Percentiles rank a stretch among this genome's conserved stretches.
Evolutionary conservation across 2,329 filamentous ascomycete species (phyloP).

Genomic region (Aspergillus viridinutans): DNA sequence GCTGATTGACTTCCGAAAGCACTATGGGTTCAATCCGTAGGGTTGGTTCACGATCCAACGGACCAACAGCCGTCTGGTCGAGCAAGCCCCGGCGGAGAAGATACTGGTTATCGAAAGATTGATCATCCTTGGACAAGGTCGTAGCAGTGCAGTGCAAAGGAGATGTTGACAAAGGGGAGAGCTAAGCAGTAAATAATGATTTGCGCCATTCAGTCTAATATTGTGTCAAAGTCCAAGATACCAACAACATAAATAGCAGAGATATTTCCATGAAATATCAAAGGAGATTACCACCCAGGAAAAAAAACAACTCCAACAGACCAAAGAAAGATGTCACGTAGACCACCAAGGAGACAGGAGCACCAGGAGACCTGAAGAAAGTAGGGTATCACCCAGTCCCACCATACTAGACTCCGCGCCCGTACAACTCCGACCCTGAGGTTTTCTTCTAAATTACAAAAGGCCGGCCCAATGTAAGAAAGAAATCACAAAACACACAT

Average conservation of each 20-base stretch:
- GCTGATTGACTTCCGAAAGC: too few species aligned
- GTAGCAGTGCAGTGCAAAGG: neutral
- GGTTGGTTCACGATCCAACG: too few species aligned
- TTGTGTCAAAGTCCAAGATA: neutral
- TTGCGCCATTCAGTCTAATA: neutral
- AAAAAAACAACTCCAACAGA: neutral
- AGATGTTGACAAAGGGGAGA: neutral
- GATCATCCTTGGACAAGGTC: neutral
- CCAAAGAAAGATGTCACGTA: neutral
- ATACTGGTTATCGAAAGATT: neutral
- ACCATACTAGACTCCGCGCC: neutral
- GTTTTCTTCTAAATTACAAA: neutral
- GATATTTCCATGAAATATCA: neutral
- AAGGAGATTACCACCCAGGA: neutral
- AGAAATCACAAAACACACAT: neutral
- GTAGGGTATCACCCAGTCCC: neutral
- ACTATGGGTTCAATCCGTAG: too few species aligned
- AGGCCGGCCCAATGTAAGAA: neutral
- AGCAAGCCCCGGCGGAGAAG: neutral
- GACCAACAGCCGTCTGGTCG: too few species aligned
- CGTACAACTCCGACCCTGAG: neutral
- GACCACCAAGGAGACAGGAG: neutral
- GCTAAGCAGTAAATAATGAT: neutral
- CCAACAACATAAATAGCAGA: neutral
- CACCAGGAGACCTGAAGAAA: neutral